A percentile compares a stretch with the other conserved stretches of the same genome.
Conservation (phyloP, 176 grass and related monocot species). For the Puya raimondii region DNA sequence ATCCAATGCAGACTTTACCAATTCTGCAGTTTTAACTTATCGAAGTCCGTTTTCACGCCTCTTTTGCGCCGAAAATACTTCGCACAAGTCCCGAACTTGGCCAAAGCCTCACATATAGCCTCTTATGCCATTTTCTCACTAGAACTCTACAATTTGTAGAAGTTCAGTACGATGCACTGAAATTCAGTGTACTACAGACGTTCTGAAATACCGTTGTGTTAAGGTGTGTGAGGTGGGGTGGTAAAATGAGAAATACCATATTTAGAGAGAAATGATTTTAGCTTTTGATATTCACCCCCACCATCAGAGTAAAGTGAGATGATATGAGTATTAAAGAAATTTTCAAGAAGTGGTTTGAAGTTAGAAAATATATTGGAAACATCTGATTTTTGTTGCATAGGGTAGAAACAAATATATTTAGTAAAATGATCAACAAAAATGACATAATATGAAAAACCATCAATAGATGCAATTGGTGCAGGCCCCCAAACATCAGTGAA, state of each 20-base stretch:
- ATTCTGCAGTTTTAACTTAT: too few relatives aligned
- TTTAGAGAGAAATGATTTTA: not conserved
- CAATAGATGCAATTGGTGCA: not conserved
- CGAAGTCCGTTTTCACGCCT: too few relatives aligned
- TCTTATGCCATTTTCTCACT: too few relatives aligned
- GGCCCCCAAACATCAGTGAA: slow-evolving; percentile 1
- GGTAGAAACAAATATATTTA: slow-evolving; percentile 1
- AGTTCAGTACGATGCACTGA: too few relatives aligned
- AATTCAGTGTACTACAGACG: too few relatives aligned
- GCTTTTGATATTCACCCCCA: not conserved
- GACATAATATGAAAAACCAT: slow-evolving; percentile 4
- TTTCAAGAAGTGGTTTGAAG: not conserved
- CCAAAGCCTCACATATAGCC: too few relatives aligned
- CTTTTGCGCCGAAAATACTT: too few relatives aligned
- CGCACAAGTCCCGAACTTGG: too few relatives aligned
- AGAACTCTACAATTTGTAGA: too few relatives aligned
- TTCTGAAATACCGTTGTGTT: not conserved
- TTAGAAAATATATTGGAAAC: not conserved
- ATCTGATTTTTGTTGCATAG: not conserved
- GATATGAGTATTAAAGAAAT: not conserved
- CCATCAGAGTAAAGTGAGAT: not conserved
- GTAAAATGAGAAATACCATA: not conserved
- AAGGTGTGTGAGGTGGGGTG: not conserved
- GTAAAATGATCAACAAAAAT: slow-evolving; percentile 16
- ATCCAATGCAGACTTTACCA: too few relatives aligned